These are phyloP conservation scores for Aspergillus diversus DNA, from an alignment of 495 filamentous ascomycete genomes.

Conservation along the genomic window DNA sequence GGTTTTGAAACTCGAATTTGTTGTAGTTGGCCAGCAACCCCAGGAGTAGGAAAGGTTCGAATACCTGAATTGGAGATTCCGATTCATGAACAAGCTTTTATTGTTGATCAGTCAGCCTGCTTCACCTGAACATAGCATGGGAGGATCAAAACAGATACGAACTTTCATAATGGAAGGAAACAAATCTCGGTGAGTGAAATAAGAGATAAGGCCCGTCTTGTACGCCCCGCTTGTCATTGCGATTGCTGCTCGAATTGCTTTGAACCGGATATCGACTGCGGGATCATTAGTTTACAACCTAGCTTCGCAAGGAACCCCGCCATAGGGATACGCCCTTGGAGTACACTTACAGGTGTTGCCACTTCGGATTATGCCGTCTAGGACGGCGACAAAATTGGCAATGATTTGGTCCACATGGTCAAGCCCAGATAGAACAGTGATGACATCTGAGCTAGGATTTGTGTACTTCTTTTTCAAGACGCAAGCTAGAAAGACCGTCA, in stretches of 20 bases:
- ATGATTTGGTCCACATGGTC: constrained; percentile 85
- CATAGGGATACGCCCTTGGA: too few species aligned
- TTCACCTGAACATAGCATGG: background rate
- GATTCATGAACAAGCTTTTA: constrained; percentile 82
- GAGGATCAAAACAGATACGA: constrained; percentile 20
- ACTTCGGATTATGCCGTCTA: constrained; percentile 82
- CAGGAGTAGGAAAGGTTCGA: constrained; percentile 79
- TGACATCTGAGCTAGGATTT: constrained; percentile 94
- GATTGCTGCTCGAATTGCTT: constrained; percentile 79
- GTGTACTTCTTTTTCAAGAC: constrained; percentile 89
- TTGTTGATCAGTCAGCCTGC: background rate
- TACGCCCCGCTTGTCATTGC: constrained; percentile 90
- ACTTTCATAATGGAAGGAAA: constrained; percentile 97
- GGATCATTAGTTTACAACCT: background rate
- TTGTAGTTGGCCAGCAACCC: constrained; percentile 97
- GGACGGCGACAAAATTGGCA: constrained; percentile 79
- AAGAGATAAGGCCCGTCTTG: constrained; percentile 89
- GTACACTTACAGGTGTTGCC: constrained; percentile 67
- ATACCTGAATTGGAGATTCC: constrained; percentile 60
- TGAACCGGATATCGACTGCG: constrained; percentile 71
- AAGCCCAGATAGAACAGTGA: constrained; percentile 84
- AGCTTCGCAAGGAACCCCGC: too few species aligned
- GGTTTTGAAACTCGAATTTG: constrained; percentile 98
- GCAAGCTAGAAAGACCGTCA: constrained; percentile 82
- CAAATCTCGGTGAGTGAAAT: constrained; percentile 92